These are phyloP conservation scores for Fusarium lyarnte DNA, from an alignment of 2,329 filamentous ascomycete species.

Conservation along the genomic window DNA sequence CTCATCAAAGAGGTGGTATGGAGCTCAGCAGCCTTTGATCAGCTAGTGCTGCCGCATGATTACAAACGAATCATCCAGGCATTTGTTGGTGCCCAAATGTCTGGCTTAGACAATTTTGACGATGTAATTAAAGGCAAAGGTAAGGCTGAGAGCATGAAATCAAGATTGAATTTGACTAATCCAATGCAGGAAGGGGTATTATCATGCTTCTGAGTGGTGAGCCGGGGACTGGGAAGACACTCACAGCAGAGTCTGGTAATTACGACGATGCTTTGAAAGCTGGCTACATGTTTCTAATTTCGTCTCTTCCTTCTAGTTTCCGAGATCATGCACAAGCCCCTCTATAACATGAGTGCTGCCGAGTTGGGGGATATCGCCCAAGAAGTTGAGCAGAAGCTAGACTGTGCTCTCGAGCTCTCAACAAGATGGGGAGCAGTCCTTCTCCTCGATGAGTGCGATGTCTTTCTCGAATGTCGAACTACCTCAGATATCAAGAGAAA, in stretches of 20 bases:
- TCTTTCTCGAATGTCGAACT: constrained; percentile 15
- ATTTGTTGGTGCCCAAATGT: constrained; percentile 4
- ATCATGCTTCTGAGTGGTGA: constrained; percentile 19
- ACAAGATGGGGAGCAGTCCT: constrained; percentile 18
- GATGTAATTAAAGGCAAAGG: constrained; percentile 10
- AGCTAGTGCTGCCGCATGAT: constrained; percentile 1
- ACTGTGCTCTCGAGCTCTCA: constrained; percentile 9
- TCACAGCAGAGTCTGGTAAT: constrained; percentile 15
- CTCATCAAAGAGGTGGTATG: neutral
- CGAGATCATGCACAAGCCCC: constrained; percentile 13
- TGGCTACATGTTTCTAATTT: neutral
- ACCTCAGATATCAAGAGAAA: neutral
- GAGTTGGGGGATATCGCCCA: neutral
- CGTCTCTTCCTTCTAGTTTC: neutral
- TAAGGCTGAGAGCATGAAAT: rapidly evolving
- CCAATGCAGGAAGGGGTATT: neutral
- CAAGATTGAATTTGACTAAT: neutral
- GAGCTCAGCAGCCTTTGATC: constrained; percentile 8
- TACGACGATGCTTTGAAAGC: rapidly evolving
- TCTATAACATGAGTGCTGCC: constrained; percentile 11
- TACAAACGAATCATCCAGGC: constrained; percentile 16
- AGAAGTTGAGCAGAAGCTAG: constrained; percentile 6
- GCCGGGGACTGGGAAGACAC: constrained; percentile 15
- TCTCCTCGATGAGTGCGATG: constrained; percentile 8
- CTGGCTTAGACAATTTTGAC: constrained; percentile 6